Percentiles rank a stretch among this genome's conserved stretches.
phyloP scores from a whole-genome alignment of 345 rosid genomes.

The Moringa oleifera region DNA sequence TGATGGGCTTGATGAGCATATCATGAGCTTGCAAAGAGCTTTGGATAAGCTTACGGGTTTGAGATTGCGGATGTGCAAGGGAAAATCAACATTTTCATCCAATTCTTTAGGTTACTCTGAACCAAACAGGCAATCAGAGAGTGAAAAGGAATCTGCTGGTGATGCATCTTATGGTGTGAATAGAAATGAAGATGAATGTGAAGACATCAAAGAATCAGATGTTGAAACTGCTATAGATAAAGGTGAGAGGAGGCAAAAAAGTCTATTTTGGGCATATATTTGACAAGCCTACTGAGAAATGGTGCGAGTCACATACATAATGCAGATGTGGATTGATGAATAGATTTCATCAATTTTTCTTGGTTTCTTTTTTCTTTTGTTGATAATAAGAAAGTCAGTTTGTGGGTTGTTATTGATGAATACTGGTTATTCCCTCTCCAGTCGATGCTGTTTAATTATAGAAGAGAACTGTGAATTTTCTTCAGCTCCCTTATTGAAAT shows the following conservation, averaged over 20 bases:
- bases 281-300: not conserved
- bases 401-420: not conserved
- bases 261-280: not conserved
- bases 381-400: too few relatives aligned
- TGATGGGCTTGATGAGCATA: not conserved
- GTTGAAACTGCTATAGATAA: not conserved
- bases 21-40: not conserved
- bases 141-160: not conserved
- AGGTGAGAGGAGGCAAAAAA: constrained; percentile 10
- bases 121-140: not conserved
- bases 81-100: not conserved
- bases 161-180: not conserved
- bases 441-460: not conserved
- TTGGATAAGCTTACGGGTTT: constrained; percentile 6
- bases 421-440: not conserved
- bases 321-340: not conserved
- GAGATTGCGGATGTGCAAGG: not conserved
- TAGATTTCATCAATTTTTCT: too few relatives aligned
- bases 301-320: not conserved
- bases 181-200: not conserved
- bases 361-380: too few relatives aligned
- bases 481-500: not conserved
- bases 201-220: not conserved
- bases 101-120: not conserved
- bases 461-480: not conserved